These are phyloP conservation scores for Vigna reflexopilosa DNA, from an alignment of 306 rosid genomes.

Conservation along the genomic window DNA sequence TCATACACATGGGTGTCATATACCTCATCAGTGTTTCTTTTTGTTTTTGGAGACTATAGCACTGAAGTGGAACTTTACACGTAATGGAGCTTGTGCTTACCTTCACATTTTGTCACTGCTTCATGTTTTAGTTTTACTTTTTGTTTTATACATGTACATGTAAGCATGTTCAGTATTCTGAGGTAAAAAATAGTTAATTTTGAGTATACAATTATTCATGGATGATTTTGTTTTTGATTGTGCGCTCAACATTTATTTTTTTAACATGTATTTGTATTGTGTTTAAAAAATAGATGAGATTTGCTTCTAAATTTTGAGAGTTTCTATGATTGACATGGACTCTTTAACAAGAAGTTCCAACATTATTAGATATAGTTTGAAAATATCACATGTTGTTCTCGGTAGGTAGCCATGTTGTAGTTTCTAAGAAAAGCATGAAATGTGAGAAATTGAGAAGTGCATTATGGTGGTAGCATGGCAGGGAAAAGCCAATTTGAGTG, in stretches of 20 bases:
- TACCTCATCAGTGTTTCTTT: too few species aligned
- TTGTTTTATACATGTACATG: not conserved
- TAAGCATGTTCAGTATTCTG: not conserved
- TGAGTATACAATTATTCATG: not conserved
- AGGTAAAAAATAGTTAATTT: not conserved
- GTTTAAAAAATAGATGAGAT: too few species aligned
- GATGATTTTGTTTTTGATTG: too few species aligned
- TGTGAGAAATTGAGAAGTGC: not conserved
- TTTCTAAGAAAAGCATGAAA: constrained; percentile 6
- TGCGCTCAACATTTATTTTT: too few species aligned
- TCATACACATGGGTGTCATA: too few species aligned
- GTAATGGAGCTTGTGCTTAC: not conserved
- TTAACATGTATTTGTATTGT: not conserved
- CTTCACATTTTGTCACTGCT: not conserved
- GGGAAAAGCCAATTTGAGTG: not conserved
- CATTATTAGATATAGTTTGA: too few species aligned
- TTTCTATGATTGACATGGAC: too few species aligned
- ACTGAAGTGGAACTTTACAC: too few species aligned
- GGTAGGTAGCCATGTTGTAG: not conserved
- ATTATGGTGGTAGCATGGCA: not conserved
- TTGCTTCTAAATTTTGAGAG: too few species aligned
- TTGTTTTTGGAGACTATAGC: too few species aligned
- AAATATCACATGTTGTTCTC: too few species aligned
- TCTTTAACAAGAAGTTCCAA: too few species aligned
- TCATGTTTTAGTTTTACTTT: not conserved